These are phyloP conservation scores for Cladophialophora bantiana DNA, from an alignment of 2,329 filamentous ascomycete genomes.

Conservation along the genomic window DNA sequence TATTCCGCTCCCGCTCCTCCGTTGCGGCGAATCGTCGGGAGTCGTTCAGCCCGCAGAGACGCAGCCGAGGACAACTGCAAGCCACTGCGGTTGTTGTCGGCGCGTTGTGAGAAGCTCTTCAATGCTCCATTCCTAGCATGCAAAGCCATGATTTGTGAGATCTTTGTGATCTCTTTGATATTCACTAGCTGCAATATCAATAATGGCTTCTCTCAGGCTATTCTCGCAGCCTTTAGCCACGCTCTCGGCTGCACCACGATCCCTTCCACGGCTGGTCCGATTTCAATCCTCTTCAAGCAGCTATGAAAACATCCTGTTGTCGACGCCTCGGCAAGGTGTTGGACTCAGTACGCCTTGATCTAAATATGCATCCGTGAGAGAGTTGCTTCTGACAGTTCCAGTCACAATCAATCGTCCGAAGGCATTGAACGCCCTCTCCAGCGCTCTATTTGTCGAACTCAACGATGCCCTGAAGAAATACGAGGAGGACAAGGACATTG, in stretches of 20 bases:
- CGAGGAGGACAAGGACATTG: conserved; percentile 72
- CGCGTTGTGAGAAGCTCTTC: neutral
- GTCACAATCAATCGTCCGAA: conserved; percentile 94
- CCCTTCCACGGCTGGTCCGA: conserved; percentile 63
- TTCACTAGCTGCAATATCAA: neutral
- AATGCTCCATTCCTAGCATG: conserved; percentile 12
- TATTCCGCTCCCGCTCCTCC: conserved; percentile 8
- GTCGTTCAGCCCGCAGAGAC: conserved; percentile 22
- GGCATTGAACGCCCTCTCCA: conserved; percentile 91
- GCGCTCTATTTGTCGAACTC: conserved; percentile 87
- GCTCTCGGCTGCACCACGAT: conserved; percentile 65
- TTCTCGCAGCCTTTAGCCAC: conserved; percentile 54
- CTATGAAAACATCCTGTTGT: conserved; percentile 85
- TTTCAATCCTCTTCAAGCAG: conserved; percentile 53
- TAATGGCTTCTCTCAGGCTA: conserved; percentile 31
- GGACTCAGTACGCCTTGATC: conserved; percentile 71
- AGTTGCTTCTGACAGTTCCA: conserved; percentile 10
- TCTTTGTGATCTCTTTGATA: conserved; percentile 5
- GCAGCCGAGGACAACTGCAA: conserved; percentile 23
- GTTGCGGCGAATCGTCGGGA: conserved; percentile 28
- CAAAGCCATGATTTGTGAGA: neutral
- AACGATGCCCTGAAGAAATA: conserved; percentile 77
- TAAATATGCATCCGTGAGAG: conserved; percentile 8
- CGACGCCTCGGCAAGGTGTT: conserved; percentile 85
- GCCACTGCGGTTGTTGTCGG: conserved; percentile 10